Evolutionary conservation across 352 stramenopile genomes (phyloP), one percentile per base, ranked within the genome.

Genomic region (Phytophthora idaei): DNA sequence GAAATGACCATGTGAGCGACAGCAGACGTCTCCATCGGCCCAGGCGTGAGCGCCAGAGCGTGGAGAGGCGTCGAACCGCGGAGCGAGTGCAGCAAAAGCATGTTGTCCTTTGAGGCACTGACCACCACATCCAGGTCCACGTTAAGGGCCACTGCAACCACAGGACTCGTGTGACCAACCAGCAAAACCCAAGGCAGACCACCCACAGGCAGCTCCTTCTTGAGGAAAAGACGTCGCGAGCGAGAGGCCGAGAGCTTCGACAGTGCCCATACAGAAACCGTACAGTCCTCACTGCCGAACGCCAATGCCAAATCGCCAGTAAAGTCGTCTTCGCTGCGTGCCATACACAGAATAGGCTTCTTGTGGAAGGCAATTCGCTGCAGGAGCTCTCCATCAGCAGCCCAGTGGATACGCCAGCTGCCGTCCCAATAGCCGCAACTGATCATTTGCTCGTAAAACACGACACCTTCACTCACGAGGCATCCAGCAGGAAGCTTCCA

Each of bases 401-500:
- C 90, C 87, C 87, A 95, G 58, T 94, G 85, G 39, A 95, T 95
- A 2, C 87, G 84, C 87, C 87, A 95, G 51, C 87, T 94, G 12
- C 87, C 87, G 70, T 95, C 87, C 84, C 86, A 95, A 63, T 94
- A 94, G 7, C 87, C 87, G 57, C 85, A 95, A 70, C 87, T 95
- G 60, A 95, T 93, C 87, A 95, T 95, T 54, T 95, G 87, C 68
- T 95, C 87, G 61, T 95, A 95, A 51, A 93, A 95, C 41, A 95
- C 87, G 12, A 95, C 83, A 36, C 87, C 85, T 63, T 93, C 85
- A 48, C 75, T 84, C 37, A 90, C 85, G 9, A 91, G 69, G 21
- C 85, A 93, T 12, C 86, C 86, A 5, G 79, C 72, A 17, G 87
- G 87, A 21, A 95, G 75, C 47, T 91, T 90, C 87, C 87, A 95